Conservation (phyloP, 2,329 filamentous ascomycete species). For the Diaporthe humulicola region DNA sequence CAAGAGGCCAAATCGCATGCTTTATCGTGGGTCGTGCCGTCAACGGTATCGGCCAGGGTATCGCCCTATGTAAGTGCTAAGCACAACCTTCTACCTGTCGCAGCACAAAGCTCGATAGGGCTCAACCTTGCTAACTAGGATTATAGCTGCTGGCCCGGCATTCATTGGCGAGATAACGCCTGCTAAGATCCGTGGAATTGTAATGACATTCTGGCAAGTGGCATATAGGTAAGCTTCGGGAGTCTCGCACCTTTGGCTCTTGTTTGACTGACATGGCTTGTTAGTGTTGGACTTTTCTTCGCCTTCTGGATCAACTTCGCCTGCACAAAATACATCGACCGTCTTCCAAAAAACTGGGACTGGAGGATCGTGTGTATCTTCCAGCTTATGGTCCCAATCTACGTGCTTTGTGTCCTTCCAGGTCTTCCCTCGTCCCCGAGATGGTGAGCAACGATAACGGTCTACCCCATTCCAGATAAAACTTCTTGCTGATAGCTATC, state of each 20-base stretch:
- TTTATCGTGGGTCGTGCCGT: conserved; percentile 79
- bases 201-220: conserved; percentile 79
- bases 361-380: conserved; percentile 81
- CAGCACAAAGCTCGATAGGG: conserved; percentile 27
- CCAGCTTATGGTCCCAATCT: conserved; percentile 74
- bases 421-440: conserved; percentile 78
- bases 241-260: too few species aligned
- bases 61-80: conserved; percentile 64
- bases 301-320: conserved; percentile 75
- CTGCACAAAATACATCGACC: conserved; percentile 63
- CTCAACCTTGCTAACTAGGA: conserved; percentile 44
- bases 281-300: conserved; percentile 61
- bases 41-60: conserved; percentile 78
- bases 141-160: conserved; percentile 70
- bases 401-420: conserved; percentile 73
- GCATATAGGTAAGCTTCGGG: conserved; percentile 11
- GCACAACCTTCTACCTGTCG: conserved; percentile 41
- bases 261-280: neutral
- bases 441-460: conserved; percentile 65
- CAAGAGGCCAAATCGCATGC: conserved; percentile 69
- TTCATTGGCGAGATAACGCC: conserved; percentile 79
- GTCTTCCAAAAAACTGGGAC: conserved; percentile 71
- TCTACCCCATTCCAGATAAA: neutral
- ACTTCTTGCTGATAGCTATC: neutral
- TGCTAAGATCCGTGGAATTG: conserved; percentile 72